Percentiles rank a stretch among this genome's conserved stretches.
These are phyloP conservation scores for Microdochium paspali DNA, from an alignment of 2,329 filamentous ascomycete species.

Conservation along the genomic window DNA sequence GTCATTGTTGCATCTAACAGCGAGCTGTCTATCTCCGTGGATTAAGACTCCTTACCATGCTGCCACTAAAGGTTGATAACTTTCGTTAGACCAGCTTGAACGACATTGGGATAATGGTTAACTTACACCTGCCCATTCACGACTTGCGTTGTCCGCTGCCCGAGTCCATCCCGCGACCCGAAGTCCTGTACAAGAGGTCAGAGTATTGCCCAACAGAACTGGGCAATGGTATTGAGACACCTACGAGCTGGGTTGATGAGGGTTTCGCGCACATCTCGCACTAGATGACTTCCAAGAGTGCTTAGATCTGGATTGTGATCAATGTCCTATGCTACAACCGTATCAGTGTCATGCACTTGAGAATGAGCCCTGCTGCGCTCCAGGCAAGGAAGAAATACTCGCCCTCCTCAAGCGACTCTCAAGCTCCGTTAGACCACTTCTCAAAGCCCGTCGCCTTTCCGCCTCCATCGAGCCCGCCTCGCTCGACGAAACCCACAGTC, in stretches of 20 bases:
- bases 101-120: not conserved
- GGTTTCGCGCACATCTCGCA: not conserved
- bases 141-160: slow-evolving; percentile 15
- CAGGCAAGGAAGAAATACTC: slow-evolving; percentile 1
- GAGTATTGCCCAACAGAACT: not conserved
- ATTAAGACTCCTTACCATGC: not conserved
- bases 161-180: slow-evolving; percentile 15
- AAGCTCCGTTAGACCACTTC: slow-evolving; percentile 19
- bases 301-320: not conserved
- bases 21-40: not conserved
- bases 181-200: not conserved
- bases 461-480: slow-evolving; percentile 21
- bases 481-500: slow-evolving; percentile 34
- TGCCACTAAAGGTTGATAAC: not conserved
- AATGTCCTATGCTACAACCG: not conserved
- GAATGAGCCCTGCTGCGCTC: not conserved
- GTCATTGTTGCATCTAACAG: too few relatives aligned
- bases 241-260: not conserved
- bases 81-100: not conserved
- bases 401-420: slow-evolving; percentile 20
- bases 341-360: not conserved
- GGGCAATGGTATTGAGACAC: not conserved
- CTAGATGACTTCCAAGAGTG: not conserved
- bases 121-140: slow-evolving; percentile 25
- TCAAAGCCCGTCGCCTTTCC: slow-evolving; percentile 24